Conservation (phyloP, 2,329 filamentous ascomycete genomes). For the Colletotrichum neosansevieriae region DNA sequence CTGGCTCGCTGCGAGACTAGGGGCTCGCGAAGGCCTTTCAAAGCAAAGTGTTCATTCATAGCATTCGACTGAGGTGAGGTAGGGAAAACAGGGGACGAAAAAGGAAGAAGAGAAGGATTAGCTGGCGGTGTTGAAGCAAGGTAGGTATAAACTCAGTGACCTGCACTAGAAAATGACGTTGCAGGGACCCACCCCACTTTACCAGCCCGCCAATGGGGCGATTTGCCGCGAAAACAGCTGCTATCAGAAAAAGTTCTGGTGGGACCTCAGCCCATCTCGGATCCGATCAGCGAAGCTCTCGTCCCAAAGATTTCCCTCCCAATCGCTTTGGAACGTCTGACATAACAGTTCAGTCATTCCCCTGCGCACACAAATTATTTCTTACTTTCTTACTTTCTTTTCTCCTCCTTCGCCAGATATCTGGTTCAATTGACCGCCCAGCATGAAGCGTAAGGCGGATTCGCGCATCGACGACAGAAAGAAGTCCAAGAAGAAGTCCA, state of each 20-base stretch:
- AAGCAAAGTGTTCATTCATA: no score
- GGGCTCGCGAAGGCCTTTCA: no score
- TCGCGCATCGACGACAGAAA: constrained; percentile 57
- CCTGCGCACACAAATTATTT: background rate
- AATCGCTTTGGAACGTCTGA: background rate
- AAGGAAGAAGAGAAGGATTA: background rate
- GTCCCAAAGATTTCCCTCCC: constrained; percentile 5
- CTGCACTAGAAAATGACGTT: background rate
- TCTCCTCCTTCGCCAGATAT: background rate
- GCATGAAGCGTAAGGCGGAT: constrained; percentile 72
- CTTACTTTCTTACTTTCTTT: background rate
- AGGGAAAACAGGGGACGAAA: no score
- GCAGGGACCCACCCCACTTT: constrained; percentile 27
- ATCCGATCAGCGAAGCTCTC: constrained; percentile 28
- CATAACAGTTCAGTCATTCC: constrained; percentile 1
- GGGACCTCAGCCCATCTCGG: constrained; percentile 36
- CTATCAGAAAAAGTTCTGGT: constrained; percentile 35
- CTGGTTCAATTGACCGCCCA: constrained; percentile 40
- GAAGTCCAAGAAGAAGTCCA: constrained; percentile 65
- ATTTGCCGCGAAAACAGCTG: constrained; percentile 39
- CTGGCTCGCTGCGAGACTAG: no score
- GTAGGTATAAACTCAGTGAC: no score
- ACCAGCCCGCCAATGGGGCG: constrained; percentile 25
- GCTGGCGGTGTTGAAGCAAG: background rate
- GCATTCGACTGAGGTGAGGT: background rate